A percentile compares a stretch with the other conserved stretches of the same genome.
These are phyloP conservation scores for Boechera divaricarpa DNA, from an alignment of 345 rosid species.

Conservation along the genomic window DNA sequence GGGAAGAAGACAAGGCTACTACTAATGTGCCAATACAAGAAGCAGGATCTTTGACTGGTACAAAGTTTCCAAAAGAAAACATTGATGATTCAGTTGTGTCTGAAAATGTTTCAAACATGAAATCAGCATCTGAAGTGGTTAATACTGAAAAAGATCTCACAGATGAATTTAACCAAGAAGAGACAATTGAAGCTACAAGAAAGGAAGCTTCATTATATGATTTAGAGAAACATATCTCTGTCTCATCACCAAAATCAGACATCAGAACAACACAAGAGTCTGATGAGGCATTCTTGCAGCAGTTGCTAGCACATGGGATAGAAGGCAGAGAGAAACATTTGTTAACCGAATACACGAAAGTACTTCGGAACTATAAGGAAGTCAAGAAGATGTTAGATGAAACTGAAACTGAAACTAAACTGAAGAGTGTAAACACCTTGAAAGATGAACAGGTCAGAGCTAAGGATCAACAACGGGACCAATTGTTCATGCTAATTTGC, in stretches of 20 bases:
- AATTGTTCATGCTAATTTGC: conserved; percentile 40
- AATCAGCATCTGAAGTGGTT: conserved; percentile 19
- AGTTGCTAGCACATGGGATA: conserved; percentile 57
- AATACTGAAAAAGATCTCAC: conserved; percentile 16
- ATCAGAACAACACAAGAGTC: conserved; percentile 53
- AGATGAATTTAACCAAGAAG: conserved; percentile 18
- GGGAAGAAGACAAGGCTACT: conserved; percentile 21
- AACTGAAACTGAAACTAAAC: conserved; percentile 44
- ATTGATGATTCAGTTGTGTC: conserved; percentile 16
- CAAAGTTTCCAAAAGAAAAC: conserved; percentile 4
- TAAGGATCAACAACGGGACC: conserved; percentile 35
- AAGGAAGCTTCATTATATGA: conserved; percentile 12
- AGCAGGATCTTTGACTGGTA: conserved; percentile 33
- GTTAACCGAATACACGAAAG: conserved; percentile 62
- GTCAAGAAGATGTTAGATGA: conserved; percentile 64
- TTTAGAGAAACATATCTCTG: background rate
- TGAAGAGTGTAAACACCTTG: conserved; percentile 54
- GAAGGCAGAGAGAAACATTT: conserved; percentile 68
- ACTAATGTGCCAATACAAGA: conserved; percentile 24
- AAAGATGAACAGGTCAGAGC: conserved; percentile 68
- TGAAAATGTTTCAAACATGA: conserved; percentile 14
- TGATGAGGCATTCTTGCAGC: conserved; percentile 68
- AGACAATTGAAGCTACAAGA: background rate
- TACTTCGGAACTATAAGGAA: conserved; percentile 75
- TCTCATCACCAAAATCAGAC: conserved; percentile 17